Conservation (phyloP, 2,329 filamentous ascomycete genomes). For the Botrytis aclada region DNA sequence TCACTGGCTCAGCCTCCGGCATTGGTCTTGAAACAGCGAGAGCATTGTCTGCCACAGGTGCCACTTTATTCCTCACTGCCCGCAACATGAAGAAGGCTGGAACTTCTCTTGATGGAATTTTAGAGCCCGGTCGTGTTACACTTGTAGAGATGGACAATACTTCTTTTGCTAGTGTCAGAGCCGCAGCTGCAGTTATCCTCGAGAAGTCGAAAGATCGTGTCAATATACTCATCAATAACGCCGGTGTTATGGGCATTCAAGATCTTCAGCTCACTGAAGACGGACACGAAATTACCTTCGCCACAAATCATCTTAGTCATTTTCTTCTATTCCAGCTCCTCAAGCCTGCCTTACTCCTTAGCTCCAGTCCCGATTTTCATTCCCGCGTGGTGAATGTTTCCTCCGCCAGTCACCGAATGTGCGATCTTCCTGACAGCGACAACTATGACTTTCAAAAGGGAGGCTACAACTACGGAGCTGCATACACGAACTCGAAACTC, state of each 20-base stretch:
- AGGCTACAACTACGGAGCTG: background rate
- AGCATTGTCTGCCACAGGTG: background rate
- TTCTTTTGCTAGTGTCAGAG: background rate
- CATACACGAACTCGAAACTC: background rate
- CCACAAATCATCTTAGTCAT: conserved; percentile 50
- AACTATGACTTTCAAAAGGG: background rate
- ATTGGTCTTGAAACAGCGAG: background rate
- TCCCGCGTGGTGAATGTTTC: conserved; percentile 18
- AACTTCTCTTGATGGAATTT: background rate
- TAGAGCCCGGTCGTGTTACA: background rate
- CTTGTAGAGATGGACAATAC: background rate
- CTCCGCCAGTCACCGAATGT: background rate
- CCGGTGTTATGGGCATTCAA: conserved; percentile 15
- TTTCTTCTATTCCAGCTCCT: conserved; percentile 53
- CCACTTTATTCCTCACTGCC: background rate
- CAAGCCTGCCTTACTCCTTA: conserved; percentile 42
- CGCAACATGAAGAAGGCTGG: background rate
- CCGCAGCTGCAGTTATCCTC: background rate
- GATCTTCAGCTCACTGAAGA: conserved; percentile 41
- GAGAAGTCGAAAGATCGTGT: conserved; percentile 23
- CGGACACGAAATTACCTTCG: conserved; percentile 50
- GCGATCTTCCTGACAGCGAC: background rate
- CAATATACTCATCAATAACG: background rate
- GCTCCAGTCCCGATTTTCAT: conserved; percentile 18
- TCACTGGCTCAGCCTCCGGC: background rate